A percentile compares a stretch with the other conserved stretches of the same genome.
Evolutionary conservation across 75 land plant genomes (phyloP).

Genomic region (Larix kaempferi): DNA sequence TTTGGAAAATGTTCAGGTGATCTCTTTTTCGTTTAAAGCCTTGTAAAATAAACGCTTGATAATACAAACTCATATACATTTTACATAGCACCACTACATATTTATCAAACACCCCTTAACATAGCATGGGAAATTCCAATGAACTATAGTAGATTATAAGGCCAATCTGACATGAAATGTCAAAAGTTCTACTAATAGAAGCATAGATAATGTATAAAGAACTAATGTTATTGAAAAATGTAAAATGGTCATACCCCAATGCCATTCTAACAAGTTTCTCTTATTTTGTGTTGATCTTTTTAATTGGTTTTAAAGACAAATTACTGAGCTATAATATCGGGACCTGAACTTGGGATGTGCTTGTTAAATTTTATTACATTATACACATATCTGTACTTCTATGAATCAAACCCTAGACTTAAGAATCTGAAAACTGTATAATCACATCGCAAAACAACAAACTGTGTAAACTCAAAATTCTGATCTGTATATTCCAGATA

Average conservation of each 20-base stretch:
- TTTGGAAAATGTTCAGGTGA: not conserved
- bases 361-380: too few species aligned
- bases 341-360: not conserved
- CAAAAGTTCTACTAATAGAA: not conserved
- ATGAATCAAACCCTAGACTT: too few species aligned
- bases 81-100: not conserved
- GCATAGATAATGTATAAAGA: not conserved
- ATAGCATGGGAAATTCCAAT: slow-evolving; percentile 3
- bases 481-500: too few species aligned
- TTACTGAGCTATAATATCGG: not conserved
- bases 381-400: too few species aligned
- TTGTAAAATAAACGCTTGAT: not conserved
- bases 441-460: too few species aligned
- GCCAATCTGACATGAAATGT: not conserved
- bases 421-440: too few species aligned
- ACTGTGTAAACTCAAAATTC: too few species aligned
- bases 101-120: not conserved
- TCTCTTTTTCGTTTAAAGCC: not conserved
- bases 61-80: not conserved
- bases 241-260: not conserved
- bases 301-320: not conserved
- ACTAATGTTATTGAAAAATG: not conserved
- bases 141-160: not conserved
- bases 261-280: not conserved
- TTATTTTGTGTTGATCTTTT: not conserved